Evolutionary conservation across 2,329 filamentous ascomycete species (phyloP).

Genomic region (Trichoderma hamatum): DNA sequence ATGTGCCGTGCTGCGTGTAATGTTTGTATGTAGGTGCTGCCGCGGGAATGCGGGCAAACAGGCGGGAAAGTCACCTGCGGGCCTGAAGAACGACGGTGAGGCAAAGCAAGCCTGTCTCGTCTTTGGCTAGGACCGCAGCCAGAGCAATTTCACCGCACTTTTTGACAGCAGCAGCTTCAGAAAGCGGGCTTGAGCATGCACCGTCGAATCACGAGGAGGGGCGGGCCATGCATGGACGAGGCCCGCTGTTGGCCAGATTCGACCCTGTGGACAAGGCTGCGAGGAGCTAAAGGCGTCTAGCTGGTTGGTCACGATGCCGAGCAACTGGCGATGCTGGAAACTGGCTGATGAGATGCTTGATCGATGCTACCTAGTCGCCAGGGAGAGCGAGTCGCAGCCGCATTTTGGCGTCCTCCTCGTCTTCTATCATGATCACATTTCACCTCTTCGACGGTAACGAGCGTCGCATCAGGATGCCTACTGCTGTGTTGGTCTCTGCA

Average conservation of each 20-base stretch:
- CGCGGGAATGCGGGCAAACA: constrained; percentile 24
- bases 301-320: constrained; percentile 8
- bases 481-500: neutral
- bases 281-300: constrained; percentile 15
- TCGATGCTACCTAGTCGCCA: neutral
- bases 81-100: neutral
- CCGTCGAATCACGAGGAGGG: constrained; percentile 27
- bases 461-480: neutral
- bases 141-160: constrained; percentile 28
- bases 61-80: constrained; percentile 17
- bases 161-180: constrained; percentile 8
- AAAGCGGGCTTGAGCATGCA: constrained; percentile 19
- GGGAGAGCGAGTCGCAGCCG: neutral
- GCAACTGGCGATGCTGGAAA: neutral
- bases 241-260: constrained; percentile 24
- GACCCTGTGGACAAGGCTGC: constrained; percentile 23
- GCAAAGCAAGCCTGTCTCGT: neutral
- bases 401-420: neutral
- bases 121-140: neutral
- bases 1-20: constrained; percentile 14
- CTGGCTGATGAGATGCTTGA: neutral
- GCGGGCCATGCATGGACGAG: constrained; percentile 26
- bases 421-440: neutral
- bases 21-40: constrained; percentile 16
- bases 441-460: neutral